A percentile compares a stretch with the other conserved stretches of the same genome.
phyloP scores from a whole-genome alignment of 768 basidiomycete species.

The Pisolithus albus region DNA sequence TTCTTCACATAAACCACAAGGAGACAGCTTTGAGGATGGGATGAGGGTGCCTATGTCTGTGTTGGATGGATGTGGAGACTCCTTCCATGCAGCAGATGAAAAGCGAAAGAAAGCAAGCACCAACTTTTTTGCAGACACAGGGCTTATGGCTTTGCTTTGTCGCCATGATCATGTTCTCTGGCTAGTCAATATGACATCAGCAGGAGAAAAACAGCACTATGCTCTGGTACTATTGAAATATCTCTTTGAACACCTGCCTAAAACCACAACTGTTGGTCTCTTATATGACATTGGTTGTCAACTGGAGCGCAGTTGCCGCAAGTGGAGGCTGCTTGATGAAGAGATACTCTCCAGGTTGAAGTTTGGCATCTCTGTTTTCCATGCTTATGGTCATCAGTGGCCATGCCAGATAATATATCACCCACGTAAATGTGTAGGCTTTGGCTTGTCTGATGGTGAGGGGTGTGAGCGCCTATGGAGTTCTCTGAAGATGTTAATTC shows the following conservation, averaged over 20 bases:
- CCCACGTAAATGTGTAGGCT: conserved; percentile 21
- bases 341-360: too few relatives aligned
- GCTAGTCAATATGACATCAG: not conserved
- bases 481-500: conserved; percentile 15
- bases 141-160: conserved; percentile 13
- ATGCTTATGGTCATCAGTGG: conserved; percentile 32
- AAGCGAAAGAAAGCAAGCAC: conserved; percentile 14
- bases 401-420: conserved; percentile 31
- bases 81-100: conserved; percentile 19
- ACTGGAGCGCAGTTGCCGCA: too few relatives aligned
- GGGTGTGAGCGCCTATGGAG: conserved; percentile 32
- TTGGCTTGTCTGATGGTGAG: conserved; percentile 32
- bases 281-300: too few relatives aligned
- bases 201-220: too few relatives aligned
- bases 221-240: not conserved
- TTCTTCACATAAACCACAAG: not conserved
- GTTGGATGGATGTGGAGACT: conserved; percentile 28
- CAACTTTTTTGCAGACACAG: conserved; percentile 10
- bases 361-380: conserved; percentile 26
- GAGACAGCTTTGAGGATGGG: conserved; percentile 12
- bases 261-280: too few relatives aligned
- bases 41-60: conserved; percentile 24
- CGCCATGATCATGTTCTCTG: conserved; percentile 13
- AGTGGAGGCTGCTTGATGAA: too few relatives aligned
- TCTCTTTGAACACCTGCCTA: conserved; percentile 1